Evolutionary conservation across 495 filamentous ascomycete genomes (phyloP).

Genomic region (Wilcoxina mikolae): DNA sequence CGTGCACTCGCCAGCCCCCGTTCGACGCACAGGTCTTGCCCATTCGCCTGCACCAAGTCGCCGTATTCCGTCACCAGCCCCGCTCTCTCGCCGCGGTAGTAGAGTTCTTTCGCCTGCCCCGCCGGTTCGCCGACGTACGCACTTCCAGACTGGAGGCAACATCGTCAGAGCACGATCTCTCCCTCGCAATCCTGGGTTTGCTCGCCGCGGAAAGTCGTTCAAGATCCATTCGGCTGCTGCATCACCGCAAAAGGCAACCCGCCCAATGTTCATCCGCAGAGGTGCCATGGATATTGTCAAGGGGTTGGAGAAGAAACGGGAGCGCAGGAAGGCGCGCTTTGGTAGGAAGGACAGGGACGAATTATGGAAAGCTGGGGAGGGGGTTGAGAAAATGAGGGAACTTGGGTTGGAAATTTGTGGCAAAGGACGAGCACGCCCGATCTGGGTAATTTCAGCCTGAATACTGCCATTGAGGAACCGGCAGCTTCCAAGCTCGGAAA

Average conservation of each 20-base stretch:
- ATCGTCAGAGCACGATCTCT: conserved; percentile 64
- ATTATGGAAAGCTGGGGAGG: conserved; percentile 58
- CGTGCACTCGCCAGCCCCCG: conserved; percentile 48
- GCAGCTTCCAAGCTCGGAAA: not conserved
- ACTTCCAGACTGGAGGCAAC: conserved; percentile 46
- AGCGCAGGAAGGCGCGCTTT: conserved; percentile 49
- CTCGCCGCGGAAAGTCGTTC: conserved; percentile 30
- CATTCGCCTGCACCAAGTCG: conserved; percentile 42
- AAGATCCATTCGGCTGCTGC: conserved; percentile 14
- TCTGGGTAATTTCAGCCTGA: conserved; percentile 74
- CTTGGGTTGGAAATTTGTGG: conserved; percentile 76
- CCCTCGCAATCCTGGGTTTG: conserved; percentile 57
- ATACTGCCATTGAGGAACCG: not conserved
- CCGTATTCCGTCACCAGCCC: conserved; percentile 25
- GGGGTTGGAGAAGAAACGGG: conserved; percentile 83
- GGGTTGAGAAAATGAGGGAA: conserved; percentile 86
- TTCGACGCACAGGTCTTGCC: conserved; percentile 27
- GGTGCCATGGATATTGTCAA: conserved; percentile 95
- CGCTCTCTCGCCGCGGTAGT: conserved; percentile 17
- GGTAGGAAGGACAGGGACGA: conserved; percentile 42
- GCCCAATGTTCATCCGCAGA: conserved; percentile 29
- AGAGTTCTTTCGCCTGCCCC: conserved; percentile 6
- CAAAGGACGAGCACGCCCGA: conserved; percentile 51
- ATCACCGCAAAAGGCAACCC: conserved; percentile 11
- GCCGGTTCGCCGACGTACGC: conserved; percentile 32